Percentiles rank a stretch among this genome's conserved stretches.
Conservation (phyloP, 2,329 filamentous ascomycete species). For the Ilyonectria sp. region DNA sequence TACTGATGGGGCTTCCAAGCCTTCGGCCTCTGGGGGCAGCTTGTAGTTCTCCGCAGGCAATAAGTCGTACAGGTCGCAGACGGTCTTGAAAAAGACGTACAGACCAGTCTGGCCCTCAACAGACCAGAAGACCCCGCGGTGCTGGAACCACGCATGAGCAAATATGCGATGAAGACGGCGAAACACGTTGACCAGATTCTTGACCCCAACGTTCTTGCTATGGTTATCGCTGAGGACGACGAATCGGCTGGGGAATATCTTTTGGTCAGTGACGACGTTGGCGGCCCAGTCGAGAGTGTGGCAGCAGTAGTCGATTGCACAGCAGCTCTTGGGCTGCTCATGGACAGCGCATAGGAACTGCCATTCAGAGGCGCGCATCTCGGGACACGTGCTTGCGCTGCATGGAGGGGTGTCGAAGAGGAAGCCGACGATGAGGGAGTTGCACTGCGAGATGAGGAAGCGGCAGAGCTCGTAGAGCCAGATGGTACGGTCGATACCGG, state of each 20-base stretch:
- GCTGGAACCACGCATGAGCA: constrained; percentile 98
- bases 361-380: constrained; percentile 99
- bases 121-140: constrained; percentile 94
- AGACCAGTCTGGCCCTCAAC: constrained; percentile 92
- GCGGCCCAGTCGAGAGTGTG: constrained; percentile 99
- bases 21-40: constrained; percentile 92
- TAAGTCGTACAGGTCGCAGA: constrained; percentile 92
- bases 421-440: constrained; percentile 91
- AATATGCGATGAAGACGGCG: constrained; percentile 95
- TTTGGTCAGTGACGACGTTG: constrained; percentile 92
- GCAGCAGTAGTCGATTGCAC: constrained; percentile 98
- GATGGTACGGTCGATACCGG: constrained; percentile 85
- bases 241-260: constrained; percentile 93
- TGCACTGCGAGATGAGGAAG: constrained; percentile 95
- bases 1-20: constrained; percentile 70
- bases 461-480: constrained; percentile 99
- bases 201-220: constrained; percentile 76
- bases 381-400: constrained; percentile 89
- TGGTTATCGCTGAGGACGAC: constrained; percentile 69
- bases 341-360: constrained; percentile 99
- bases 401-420: constrained; percentile 93
- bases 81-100: constrained; percentile 97
- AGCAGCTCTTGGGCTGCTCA: constrained; percentile 96
- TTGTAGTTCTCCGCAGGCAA: constrained; percentile 97
- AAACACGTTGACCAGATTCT: constrained; percentile 95